Conservation (phyloP, 805 yeast genomes). For the Yarrowia sp. region DNA sequence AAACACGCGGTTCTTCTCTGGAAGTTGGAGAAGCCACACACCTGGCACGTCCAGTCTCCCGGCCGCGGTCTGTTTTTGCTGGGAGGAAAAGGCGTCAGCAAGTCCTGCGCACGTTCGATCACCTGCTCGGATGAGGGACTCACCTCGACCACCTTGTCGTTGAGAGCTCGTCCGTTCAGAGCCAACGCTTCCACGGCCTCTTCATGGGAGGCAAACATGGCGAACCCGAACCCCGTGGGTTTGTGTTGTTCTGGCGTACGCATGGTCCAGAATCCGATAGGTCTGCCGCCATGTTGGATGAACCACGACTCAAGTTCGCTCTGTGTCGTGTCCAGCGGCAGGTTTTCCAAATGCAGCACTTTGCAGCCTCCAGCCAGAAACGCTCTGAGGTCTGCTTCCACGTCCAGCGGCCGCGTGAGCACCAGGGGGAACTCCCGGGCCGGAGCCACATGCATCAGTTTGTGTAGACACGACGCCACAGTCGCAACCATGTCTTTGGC, state of each 20-base stretch:
- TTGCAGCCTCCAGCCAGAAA: constrained; percentile 70
- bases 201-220: constrained; percentile 77
- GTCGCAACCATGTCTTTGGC: constrained; percentile 46
- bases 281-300: constrained; percentile 78
- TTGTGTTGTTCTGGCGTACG: constrained; percentile 56
- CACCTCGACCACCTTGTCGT: constrained; percentile 74
- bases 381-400: constrained; percentile 63
- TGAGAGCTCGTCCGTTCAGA: constrained; percentile 72
- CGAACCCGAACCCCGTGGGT: constrained; percentile 70
- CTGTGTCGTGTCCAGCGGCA: constrained; percentile 85
- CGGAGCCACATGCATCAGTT: constrained; percentile 49
- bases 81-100: constrained; percentile 79
- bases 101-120: constrained; percentile 75
- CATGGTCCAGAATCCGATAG: constrained; percentile 85
- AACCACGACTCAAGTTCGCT: constrained; percentile 90
- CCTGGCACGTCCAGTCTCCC: constrained; percentile 97
- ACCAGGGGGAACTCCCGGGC: constrained; percentile 53
- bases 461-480: constrained; percentile 28
- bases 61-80: constrained; percentile 88
- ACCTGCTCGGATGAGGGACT: constrained; percentile 80
- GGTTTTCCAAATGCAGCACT: constrained; percentile 72
- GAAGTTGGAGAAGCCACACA: constrained; percentile 92
- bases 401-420: constrained; percentile 70
- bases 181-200: constrained; percentile 76
- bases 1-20: constrained; percentile 93